phyloP scores from a whole-genome alignment of 495 filamentous ascomycete species.

The Penicilliopsis zonata region DNA sequence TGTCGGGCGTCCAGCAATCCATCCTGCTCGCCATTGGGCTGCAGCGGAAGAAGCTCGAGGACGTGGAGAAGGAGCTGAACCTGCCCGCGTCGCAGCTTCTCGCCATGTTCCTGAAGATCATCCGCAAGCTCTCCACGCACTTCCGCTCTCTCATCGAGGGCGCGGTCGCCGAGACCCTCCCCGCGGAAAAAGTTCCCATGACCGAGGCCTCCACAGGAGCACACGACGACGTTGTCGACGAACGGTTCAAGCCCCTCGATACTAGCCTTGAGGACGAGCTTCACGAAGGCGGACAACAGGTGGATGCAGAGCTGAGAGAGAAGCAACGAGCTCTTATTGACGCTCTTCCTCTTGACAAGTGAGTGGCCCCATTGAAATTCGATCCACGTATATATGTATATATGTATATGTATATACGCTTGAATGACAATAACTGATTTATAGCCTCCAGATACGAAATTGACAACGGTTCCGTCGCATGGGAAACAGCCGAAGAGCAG shows the following conservation, averaged over 20 bases:
- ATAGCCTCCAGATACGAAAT: slow-evolving; percentile 61
- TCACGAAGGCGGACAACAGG: slow-evolving; percentile 67
- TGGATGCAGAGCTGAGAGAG: slow-evolving; percentile 53
- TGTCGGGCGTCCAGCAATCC: slow-evolving; percentile 68
- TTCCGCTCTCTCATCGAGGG: slow-evolving; percentile 66
- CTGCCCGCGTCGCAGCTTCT: slow-evolving; percentile 69
- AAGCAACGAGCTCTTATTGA: slow-evolving; percentile 81
- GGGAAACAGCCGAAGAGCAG: slow-evolving; percentile 77
- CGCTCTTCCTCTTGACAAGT: slow-evolving; percentile 78
- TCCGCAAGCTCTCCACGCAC: slow-evolving; percentile 70
- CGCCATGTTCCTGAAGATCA: slow-evolving; percentile 92
- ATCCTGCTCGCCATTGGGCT: slow-evolving; percentile 83
- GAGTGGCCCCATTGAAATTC: slow-evolving; percentile 25
- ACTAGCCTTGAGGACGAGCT: slow-evolving; percentile 74
- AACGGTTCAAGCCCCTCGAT: slow-evolving; percentile 56
- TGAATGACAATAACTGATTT: slow-evolving; percentile 34
- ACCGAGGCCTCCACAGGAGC: slow-evolving; percentile 44
- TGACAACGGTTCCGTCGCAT: slow-evolving; percentile 54
- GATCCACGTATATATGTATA: slow-evolving; percentile 1
- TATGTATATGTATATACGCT: slow-evolving; percentile 1
- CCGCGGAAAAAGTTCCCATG: slow-evolving; percentile 35
- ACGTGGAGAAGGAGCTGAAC: slow-evolving; percentile 67
- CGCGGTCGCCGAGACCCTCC: slow-evolving; percentile 59
- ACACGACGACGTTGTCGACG: slow-evolving; percentile 51
- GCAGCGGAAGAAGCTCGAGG: slow-evolving; percentile 75